These are phyloP conservation scores for Huntiella abstrusa DNA, from an alignment of 2,329 filamentous ascomycete genomes.

Conservation along the genomic window DNA sequence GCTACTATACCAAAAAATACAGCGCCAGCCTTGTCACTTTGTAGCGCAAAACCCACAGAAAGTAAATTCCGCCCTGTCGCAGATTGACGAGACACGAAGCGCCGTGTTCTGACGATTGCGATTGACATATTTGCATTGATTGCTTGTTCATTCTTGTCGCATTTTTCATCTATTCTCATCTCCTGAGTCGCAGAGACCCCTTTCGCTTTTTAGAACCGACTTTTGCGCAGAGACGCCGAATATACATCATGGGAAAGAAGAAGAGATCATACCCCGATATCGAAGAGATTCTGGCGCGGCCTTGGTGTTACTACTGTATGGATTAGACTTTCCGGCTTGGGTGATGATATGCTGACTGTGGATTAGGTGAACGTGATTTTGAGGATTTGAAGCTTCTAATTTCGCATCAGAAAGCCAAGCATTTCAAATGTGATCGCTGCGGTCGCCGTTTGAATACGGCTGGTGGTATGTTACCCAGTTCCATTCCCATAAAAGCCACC, in stretches of 20 bases:
- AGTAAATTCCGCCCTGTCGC: too few relatives aligned
- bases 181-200: too few relatives aligned
- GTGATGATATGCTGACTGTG: neutral
- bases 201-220: too few relatives aligned
- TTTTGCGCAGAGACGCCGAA: neutral
- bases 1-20: too few relatives aligned
- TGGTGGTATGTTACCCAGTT: slow-evolving; percentile 44
- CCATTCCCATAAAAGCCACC: slow-evolving; percentile 9
- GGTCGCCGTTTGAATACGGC: slow-evolving; percentile 78
- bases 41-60: too few relatives aligned
- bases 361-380: slow-evolving; percentile 71
- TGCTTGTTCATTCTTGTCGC: too few relatives aligned
- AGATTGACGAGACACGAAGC: too few relatives aligned
- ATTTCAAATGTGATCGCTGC: slow-evolving; percentile 93
- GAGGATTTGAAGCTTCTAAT: slow-evolving; percentile 94
- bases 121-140: too few relatives aligned
- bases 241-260: slow-evolving; percentile 57
- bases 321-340: neutral
- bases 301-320: slow-evolving; percentile 95
- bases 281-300: slow-evolving; percentile 69
- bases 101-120: too few relatives aligned
- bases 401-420: slow-evolving; percentile 96
- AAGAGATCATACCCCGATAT: slow-evolving; percentile 72
- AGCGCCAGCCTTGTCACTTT: too few relatives aligned
- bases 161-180: too few relatives aligned